Percentiles rank a stretch among this genome's conserved stretches.
These are phyloP conservation scores for Pleurotus ostreatus DNA, from an alignment of 768 basidiomycete species.

Conservation along the genomic window DNA sequence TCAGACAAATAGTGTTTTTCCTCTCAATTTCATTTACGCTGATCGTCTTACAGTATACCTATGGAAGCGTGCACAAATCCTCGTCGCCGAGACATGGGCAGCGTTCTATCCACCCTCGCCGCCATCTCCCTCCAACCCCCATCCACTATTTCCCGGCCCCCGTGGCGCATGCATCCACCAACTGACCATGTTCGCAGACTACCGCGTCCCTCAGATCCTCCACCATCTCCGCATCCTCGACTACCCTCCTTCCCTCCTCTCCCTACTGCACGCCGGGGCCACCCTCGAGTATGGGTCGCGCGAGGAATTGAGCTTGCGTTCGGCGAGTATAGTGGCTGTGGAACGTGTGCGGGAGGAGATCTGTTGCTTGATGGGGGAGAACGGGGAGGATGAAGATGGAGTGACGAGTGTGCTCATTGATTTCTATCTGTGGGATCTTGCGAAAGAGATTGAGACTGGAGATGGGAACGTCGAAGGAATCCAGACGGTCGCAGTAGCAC, in stretches of 20 bases:
- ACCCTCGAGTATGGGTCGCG: constrained; percentile 50
- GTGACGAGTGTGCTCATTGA: constrained; percentile 83
- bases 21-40: neutral
- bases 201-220: constrained; percentile 86
- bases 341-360: constrained; percentile 70
- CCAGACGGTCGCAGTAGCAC: constrained; percentile 51
- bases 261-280: constrained; percentile 40
- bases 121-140: constrained; percentile 32
- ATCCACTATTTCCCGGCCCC: constrained; percentile 69
- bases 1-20: constrained; percentile 20
- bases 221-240: constrained; percentile 76
- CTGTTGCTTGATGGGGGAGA: constrained; percentile 25
- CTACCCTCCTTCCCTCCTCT: constrained; percentile 63
- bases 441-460: constrained; percentile 67
- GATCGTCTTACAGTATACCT: constrained; percentile 51
- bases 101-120: constrained; percentile 70
- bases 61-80: constrained; percentile 90
- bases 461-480: constrained; percentile 58
- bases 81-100: constrained; percentile 90
- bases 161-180: constrained; percentile 58
- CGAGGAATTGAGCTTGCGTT: constrained; percentile 78
- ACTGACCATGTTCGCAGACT: constrained; percentile 94
- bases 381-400: constrained; percentile 20
- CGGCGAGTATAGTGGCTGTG: constrained; percentile 76
- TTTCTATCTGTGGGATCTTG: constrained; percentile 89